Conservation (phyloP, 768 basidiomycete species). For the Cystofilobasidium bisporidii region DNA sequence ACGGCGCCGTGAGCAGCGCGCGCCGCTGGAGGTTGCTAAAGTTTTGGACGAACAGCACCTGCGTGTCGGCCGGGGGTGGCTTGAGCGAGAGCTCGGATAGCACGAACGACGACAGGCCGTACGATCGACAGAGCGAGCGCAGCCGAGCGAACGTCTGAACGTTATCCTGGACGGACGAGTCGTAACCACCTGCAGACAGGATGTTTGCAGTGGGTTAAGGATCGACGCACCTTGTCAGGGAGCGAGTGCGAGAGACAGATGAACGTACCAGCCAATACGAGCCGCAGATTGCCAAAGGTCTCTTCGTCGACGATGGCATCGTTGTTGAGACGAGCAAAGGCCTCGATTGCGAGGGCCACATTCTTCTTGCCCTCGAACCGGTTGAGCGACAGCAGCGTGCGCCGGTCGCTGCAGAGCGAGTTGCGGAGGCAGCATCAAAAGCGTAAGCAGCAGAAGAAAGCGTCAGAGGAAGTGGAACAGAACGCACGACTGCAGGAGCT, state of each 20-base stretch:
- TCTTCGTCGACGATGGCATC: slow-evolving; percentile 30
- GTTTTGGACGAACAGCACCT: slow-evolving; percentile 82
- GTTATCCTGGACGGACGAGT: slow-evolving; percentile 77
- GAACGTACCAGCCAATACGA: slow-evolving; percentile 65
- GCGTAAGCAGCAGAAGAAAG: not conserved
- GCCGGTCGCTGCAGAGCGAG: slow-evolving; percentile 47
- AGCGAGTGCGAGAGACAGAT: not conserved
- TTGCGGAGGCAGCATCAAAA: too few species aligned
- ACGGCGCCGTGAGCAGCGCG: slow-evolving; percentile 58
- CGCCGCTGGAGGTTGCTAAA: slow-evolving; percentile 77
- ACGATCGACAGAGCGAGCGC: slow-evolving; percentile 50
- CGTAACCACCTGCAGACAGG: slow-evolving; percentile 65
- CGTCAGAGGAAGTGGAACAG: not conserved
- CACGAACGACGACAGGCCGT: slow-evolving; percentile 47
- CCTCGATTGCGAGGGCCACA: slow-evolving; percentile 61
- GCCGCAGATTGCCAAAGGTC: slow-evolving; percentile 46
- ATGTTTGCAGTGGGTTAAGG: too few species aligned
- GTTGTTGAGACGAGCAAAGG: slow-evolving; percentile 54
- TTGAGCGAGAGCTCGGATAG: slow-evolving; percentile 28
- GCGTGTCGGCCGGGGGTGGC: slow-evolving; percentile 40
- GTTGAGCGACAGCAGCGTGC: slow-evolving; percentile 74
- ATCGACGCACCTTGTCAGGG: too few species aligned
- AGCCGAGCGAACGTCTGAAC: slow-evolving; percentile 55
- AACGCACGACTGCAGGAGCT: slow-evolving; percentile 25
- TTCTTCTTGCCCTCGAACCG: slow-evolving; percentile 97